A percentile compares a stretch with the other conserved stretches of the same genome.
These are phyloP conservation scores for Grosmannia serpens DNA, from an alignment of 2,329 filamentous ascomycete species.

Conservation along the genomic window DNA sequence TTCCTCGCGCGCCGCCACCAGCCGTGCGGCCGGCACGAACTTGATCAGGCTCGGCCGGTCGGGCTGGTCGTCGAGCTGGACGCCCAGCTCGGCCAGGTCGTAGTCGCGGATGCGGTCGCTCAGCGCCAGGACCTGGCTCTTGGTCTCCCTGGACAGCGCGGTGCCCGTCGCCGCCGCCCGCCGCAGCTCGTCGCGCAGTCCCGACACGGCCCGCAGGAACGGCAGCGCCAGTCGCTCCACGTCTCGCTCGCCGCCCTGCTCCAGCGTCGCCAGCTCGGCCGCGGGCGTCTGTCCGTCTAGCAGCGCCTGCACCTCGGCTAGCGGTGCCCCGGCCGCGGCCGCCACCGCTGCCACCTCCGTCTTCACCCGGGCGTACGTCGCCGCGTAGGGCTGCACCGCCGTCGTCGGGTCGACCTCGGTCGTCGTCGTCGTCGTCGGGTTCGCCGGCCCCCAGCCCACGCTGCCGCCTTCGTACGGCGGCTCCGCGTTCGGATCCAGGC, in stretches of 20 bases:
- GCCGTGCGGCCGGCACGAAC: slow-evolving; percentile 43
- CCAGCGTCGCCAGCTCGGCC: slow-evolving; percentile 5
- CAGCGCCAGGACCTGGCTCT: slow-evolving; percentile 33
- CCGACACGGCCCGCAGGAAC: slow-evolving; percentile 43
- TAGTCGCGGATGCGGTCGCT: slow-evolving; percentile 55
- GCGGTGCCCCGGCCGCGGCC: background rate
- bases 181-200: slow-evolving; percentile 25
- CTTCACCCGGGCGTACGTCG: slow-evolving; percentile 7
- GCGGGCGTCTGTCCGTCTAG: slow-evolving; percentile 5
- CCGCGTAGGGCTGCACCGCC: slow-evolving; percentile 11
- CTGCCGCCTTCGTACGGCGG: slow-evolving; percentile 24
- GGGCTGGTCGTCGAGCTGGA: slow-evolving; percentile 59
- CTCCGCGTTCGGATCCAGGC: slow-evolving; percentile 37
- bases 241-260: slow-evolving; percentile 1
- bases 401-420: slow-evolving; percentile 4
- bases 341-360: slow-evolving; percentile 9
- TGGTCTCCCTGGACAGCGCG: slow-evolving; percentile 11
- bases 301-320: slow-evolving; percentile 3
- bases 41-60: slow-evolving; percentile 49
- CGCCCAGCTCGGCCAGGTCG: slow-evolving; percentile 52
- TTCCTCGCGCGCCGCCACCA: slow-evolving; percentile 41
- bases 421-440: slow-evolving; percentile 32
- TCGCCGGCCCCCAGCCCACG: slow-evolving; percentile 56
- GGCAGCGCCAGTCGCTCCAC: slow-evolving; percentile 32
- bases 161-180: slow-evolving; percentile 15